Percentiles rank a stretch among this genome's conserved stretches.
Evolutionary conservation across 345 rosid species (phyloP).

Genomic region (Rhizophora apiculata): DNA sequence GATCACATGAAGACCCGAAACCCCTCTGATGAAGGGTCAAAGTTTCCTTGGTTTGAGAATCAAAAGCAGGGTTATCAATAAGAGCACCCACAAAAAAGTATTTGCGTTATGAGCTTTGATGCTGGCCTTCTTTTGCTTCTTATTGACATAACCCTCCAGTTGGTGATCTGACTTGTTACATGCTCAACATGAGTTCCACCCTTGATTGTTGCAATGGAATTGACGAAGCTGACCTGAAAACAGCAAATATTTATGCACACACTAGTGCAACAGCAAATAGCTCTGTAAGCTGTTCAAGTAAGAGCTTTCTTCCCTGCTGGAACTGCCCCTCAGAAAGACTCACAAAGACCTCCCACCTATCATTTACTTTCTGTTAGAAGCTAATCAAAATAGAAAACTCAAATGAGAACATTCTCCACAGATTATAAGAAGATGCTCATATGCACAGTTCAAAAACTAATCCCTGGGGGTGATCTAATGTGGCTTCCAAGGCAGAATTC

Average conservation of each 20-base stretch:
- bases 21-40: conserved; percentile 93
- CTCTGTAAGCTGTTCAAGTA: not conserved
- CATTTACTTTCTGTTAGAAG: conserved; percentile 61
- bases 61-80: conserved; percentile 97
- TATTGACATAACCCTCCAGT: conserved; percentile 66
- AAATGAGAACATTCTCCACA: conserved; percentile 3
- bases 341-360: conserved; percentile 89
- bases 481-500: conserved; percentile 39
- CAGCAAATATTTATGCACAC: not conserved
- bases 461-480: conserved; percentile 51
- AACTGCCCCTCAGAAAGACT: conserved; percentile 85
- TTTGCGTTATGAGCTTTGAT: conserved; percentile 77
- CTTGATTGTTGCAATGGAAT: conserved; percentile 79
- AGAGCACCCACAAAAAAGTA: conserved; percentile 87
- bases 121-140: conserved; percentile 79
- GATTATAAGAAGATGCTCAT: not conserved
- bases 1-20: conserved; percentile 87
- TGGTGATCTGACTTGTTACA: conserved; percentile 80
- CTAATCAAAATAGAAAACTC: conserved; percentile 35
- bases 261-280: not conserved
- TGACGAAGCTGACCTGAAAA: conserved; percentile 89
- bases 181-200: conserved; percentile 99
- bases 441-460: conserved; percentile 9
- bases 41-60: conserved; percentile 98
- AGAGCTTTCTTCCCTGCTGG: conserved; percentile 61